These are phyloP conservation scores for Exobasidium rhododendri DNA, from an alignment of 1,284 basidiomycete species.

Conservation along the genomic window DNA sequence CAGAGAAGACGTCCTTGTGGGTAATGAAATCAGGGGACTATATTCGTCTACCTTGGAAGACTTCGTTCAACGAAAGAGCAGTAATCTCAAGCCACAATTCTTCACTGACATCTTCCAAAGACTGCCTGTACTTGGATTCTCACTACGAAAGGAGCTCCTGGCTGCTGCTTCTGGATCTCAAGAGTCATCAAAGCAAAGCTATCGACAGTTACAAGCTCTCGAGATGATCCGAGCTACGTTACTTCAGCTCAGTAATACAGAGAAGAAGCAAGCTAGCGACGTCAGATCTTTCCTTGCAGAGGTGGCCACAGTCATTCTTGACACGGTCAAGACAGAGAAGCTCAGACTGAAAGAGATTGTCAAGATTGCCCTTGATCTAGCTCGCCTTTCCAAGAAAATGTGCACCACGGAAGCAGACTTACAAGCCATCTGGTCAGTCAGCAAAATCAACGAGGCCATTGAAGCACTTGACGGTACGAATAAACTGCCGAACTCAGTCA, in stretches of 20 bases:
- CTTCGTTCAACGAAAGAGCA: conserved; percentile 77
- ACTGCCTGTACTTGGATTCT: conserved; percentile 69
- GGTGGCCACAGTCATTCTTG: background rate
- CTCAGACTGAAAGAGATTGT: background rate
- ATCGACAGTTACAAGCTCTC: conserved; percentile 63
- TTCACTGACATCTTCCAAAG: conserved; percentile 75
- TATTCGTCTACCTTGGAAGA: conserved; percentile 73
- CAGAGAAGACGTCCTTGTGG: conserved; percentile 46
- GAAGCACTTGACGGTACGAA: background rate
- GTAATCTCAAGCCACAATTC: conserved; percentile 70
- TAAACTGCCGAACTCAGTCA: background rate
- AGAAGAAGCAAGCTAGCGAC: background rate
- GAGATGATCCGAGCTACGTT: conserved; percentile 69
- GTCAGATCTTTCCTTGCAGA: background rate
- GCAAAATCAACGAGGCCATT: conserved; percentile 56
- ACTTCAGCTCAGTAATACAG: conserved; percentile 61
- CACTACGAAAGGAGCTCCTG: conserved; percentile 62
- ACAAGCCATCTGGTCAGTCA: background rate
- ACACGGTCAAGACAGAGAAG: background rate
- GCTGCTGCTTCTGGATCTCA: conserved; percentile 19
- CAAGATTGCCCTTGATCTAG: background rate
- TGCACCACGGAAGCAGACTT: background rate
- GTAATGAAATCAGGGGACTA: conserved; percentile 53
- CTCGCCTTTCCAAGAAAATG: background rate
- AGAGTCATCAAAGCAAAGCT: conserved; percentile 19